Base-by-base conservation (phyloP, 177 flowering plant genomes). In the Telopea speciosissima region DNA sequence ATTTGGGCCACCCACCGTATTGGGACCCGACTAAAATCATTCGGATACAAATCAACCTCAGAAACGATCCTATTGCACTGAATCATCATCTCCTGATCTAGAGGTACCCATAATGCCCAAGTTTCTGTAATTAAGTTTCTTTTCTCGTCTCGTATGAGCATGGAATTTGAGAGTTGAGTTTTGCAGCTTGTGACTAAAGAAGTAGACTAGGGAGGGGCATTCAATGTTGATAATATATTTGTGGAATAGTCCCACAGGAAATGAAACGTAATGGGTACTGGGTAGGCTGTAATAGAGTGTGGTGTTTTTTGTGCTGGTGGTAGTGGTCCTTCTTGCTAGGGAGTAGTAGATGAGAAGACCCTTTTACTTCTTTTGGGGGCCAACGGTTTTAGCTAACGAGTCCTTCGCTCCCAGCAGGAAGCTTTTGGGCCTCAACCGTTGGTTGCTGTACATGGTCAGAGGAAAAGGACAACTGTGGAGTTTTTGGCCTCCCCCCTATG, bases 391-490 rank as follows among this genome's bases (percentile, higher is more conserved):
- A 14, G 72, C 21, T 42, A 40, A 42, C 1, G 24, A 24, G 14
- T 36, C 11, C 72, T 36, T n/a, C n/a, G n/a, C n/a, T n/a, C n/a
- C n/a, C n/a, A n/a, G 58, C 72, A 69, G 36, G 28, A 13, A 56
- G 31, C n/a, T 22, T 61, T 40, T 62, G 40, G 56, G 66, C 44
- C 71, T 69, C 72, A 69, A 68, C 42, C 45, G 68, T 60, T 25
- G 4, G n/a, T n/a, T n/a, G 72, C 16, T 49, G 54, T 68, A 68
- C 49, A 12, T 58, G 25, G 12, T 56, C 45, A 68, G 70, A 26
- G 33, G 70, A 58, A 56, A 58, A 68, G 63, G 70, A 68, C 70
- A 33, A 68, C 28, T 6, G 26, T 11, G 24, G 68, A 44, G 68
- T n/a, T 45, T 44, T 66, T 7, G 61, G 61, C n/a, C 24, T 58